These are phyloP conservation scores for Solanum appendiculatum DNA, from an alignment of 257 asterid genomes.

Conservation along the genomic window DNA sequence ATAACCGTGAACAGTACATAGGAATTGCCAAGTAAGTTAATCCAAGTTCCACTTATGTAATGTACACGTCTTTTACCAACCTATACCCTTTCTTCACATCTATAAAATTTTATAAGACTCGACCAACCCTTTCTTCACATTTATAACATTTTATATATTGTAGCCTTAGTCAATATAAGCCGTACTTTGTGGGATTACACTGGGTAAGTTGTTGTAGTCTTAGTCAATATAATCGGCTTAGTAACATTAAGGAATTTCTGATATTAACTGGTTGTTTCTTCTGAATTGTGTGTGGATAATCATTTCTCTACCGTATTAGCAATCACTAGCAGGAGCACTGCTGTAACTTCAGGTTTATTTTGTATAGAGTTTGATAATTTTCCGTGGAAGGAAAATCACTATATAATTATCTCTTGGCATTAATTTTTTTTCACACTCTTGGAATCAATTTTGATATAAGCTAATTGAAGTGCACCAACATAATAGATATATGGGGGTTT, in stretches of 20 bases:
- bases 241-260: background rate
- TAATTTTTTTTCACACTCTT: background rate
- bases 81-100: background rate
- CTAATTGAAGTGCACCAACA: background rate
- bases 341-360: background rate
- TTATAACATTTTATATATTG: background rate
- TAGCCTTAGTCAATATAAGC: background rate
- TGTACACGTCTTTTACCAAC: background rate
- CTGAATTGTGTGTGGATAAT: background rate
- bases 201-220: background rate
- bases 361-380: background rate
- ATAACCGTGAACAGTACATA: slow-evolving; percentile 70
- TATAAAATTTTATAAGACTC: background rate
- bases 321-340: background rate
- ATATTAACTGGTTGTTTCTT: background rate
- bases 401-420: background rate
- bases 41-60: background rate
- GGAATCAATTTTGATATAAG: background rate
- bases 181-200: background rate
- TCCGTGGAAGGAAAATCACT: background rate
- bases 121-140: background rate
- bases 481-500: background rate
- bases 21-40: slow-evolving; percentile 58
- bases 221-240: background rate
- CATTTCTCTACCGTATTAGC: background rate